phyloP scores from a whole-genome alignment of 495 filamentous ascomycete species.

The Neurospora africana region DNA sequence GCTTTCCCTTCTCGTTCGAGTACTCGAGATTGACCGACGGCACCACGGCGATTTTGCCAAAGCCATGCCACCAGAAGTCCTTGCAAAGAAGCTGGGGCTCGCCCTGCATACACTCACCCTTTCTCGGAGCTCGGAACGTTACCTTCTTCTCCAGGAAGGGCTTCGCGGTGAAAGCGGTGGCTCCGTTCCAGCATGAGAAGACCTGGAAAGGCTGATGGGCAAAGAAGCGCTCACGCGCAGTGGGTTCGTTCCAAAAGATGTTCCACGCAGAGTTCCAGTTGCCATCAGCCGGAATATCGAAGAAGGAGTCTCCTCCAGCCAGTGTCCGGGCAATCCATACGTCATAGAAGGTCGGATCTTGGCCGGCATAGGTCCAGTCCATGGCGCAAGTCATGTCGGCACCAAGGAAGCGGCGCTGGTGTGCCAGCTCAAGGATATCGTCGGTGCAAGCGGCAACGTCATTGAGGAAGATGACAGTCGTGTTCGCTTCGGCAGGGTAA shows the following conservation, averaged over 20 bases:
- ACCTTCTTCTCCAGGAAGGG: conserved; percentile 23
- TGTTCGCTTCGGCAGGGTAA: conserved; percentile 5
- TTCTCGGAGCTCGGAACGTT: conserved; percentile 23
- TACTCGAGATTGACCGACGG: conserved; percentile 40
- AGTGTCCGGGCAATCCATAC: conserved; percentile 40
- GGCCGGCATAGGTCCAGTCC: conserved; percentile 39
- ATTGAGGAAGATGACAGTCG: conserved; percentile 38
- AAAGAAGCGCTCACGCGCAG: conserved; percentile 15
- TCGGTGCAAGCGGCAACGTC: conserved; percentile 40
- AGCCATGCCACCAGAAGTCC: conserved; percentile 36
- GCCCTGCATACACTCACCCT: conserved; percentile 36
- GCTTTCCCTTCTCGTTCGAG: conserved; percentile 21
- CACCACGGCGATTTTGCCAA: conserved; percentile 39
- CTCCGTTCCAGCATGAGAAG: conserved; percentile 46
- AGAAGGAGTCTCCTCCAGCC: conserved; percentile 37
- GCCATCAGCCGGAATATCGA: conserved; percentile 35
- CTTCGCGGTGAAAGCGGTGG: conserved; percentile 19
- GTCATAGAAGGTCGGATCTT: conserved; percentile 37
- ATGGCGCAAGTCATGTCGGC: conserved; percentile 46
- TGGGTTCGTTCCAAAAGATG: conserved; percentile 35
- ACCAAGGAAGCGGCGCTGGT: conserved; percentile 29
- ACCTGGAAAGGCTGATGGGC: conserved; percentile 38
- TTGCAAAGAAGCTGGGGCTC: conserved; percentile 40
- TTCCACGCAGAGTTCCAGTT: conserved; percentile 32
- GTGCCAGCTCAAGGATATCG: conserved; percentile 42